A percentile compares a stretch with the other conserved stretches of the same genome.
Conservation (phyloP, 2,329 filamentous ascomycete species). For the Fusarium palustre region DNA sequence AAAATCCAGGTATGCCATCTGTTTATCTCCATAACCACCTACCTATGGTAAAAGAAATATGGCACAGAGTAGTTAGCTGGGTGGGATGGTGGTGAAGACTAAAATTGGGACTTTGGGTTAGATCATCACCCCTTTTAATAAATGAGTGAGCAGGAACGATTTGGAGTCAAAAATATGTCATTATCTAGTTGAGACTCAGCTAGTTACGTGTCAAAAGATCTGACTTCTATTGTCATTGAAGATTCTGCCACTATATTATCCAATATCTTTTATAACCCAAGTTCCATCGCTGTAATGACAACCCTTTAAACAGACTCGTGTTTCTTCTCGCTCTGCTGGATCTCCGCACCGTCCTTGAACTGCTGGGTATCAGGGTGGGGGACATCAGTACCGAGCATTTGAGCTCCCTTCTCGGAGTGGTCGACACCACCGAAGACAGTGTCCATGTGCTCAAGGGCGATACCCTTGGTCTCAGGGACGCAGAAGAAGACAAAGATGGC, state of each 20-base stretch:
- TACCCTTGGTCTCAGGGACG: constrained; percentile 64
- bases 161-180: not conserved
- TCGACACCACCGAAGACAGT: constrained; percentile 63
- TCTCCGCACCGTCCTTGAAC: constrained; percentile 42
- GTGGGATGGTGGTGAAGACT: too few species aligned
- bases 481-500: constrained; percentile 62
- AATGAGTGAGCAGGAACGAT: not conserved
- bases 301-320: constrained; percentile 35
- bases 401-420: constrained; percentile 47
- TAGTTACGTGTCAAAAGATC: constrained; percentile 2
- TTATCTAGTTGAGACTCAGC: not conserved
- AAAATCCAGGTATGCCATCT: not conserved
- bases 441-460: constrained; percentile 73
- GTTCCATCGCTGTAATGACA: not conserved
- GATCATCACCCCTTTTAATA: not conserved
- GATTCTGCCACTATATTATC: not conserved
- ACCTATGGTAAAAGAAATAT: not conserved
- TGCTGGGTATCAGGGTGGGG: constrained; percentile 26
- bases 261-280: not conserved
- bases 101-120: not conserved
- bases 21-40: not conserved
- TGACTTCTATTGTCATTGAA: constrained; percentile 6
- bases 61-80: not conserved
- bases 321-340: constrained; percentile 41
- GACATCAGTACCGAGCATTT: constrained; percentile 43